These are phyloP conservation scores for Bipolaris gigantea DNA, from an alignment of 2,329 filamentous ascomycete species.

Conservation along the genomic window DNA sequence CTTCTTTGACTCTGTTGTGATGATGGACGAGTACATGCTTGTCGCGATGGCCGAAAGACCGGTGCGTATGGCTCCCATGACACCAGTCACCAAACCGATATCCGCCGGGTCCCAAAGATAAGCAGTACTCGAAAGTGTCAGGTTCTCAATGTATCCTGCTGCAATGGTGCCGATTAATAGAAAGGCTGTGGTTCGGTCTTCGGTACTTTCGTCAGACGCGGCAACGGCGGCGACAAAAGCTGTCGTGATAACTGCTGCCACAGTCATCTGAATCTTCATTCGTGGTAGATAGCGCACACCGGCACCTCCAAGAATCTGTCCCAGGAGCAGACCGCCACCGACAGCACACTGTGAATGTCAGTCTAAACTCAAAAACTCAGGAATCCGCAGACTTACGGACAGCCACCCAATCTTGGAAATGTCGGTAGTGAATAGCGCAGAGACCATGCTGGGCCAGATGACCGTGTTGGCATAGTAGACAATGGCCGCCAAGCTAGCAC, in stretches of 20 bases:
- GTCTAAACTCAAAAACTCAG: background rate
- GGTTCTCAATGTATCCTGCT: constrained; percentile 39
- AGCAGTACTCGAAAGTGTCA: constrained; percentile 30
- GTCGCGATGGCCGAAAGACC: constrained; percentile 29
- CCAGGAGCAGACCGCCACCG: constrained; percentile 38
- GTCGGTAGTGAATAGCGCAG: constrained; percentile 33
- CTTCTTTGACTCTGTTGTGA: constrained; percentile 31
- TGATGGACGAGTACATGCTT: constrained; percentile 38
- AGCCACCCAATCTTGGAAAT: constrained; percentile 37
- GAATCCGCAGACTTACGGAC: constrained; percentile 20
- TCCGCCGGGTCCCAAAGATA: constrained; percentile 39
- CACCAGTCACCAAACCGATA: constrained; percentile 37
- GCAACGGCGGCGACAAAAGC: constrained; percentile 34
- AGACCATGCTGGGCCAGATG: constrained; percentile 38
- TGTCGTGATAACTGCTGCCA: constrained; percentile 27
- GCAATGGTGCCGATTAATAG: constrained; percentile 32
- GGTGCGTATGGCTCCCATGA: constrained; percentile 36
- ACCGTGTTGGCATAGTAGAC: constrained; percentile 41
- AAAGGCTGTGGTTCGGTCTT: constrained; percentile 24
- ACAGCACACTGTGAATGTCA: constrained; percentile 30
- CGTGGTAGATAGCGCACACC: constrained; percentile 34
- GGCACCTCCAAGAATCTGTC: constrained; percentile 36
- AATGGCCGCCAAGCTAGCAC: constrained; percentile 38
- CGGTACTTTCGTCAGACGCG: constrained; percentile 20
- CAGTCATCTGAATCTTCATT: constrained; percentile 39